A percentile compares a stretch with the other conserved stretches of the same genome.
These are phyloP conservation scores for Nakazawaea anatomiae DNA, from an alignment of 805 yeast genomes.

Conservation along the genomic window DNA sequence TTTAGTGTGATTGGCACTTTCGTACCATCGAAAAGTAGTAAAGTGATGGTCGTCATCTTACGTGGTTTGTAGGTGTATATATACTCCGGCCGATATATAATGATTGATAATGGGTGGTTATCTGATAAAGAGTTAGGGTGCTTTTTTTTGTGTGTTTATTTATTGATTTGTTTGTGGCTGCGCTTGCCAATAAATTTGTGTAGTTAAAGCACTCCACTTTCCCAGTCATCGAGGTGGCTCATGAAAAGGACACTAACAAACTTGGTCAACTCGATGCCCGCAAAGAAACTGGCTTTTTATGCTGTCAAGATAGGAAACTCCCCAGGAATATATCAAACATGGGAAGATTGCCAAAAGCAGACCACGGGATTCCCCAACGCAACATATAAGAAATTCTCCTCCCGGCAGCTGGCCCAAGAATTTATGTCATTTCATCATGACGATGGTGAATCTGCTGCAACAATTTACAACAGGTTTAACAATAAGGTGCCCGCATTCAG, in stretches of 20 bases:
- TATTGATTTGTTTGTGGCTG: not conserved
- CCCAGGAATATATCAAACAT: conserved; percentile 51
- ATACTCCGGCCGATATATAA: not conserved
- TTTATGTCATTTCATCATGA: conserved; percentile 23
- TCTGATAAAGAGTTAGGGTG: not conserved
- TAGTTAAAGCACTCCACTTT: too few relatives aligned
- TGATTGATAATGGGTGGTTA: not conserved
- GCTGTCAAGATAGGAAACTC: conserved; percentile 51
- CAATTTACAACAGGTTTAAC: not conserved
- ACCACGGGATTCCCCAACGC: conserved; percentile 56
- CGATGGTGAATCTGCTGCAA: not conserved
- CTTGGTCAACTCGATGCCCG: not conserved
- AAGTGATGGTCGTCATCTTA: conserved; percentile 5
- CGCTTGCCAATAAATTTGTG: not conserved
- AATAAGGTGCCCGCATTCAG: too few relatives aligned
- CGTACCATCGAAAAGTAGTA: conserved; percentile 18
- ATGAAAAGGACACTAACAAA: not conserved
- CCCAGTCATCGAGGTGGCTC: not conserved
- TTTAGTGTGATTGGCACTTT: conserved; percentile 16
- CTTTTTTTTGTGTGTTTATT: not conserved
- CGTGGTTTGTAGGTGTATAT: not conserved
- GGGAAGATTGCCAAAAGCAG: conserved; percentile 52
- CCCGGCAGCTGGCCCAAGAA: conserved; percentile 40
- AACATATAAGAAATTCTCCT: conserved; percentile 47
- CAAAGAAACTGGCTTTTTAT: conserved; percentile 28